Percentiles rank a stretch among this genome's conserved stretches.
Evolutionary conservation across 2,329 filamentous ascomycete genomes (phyloP).

Genomic region (Pseudocercospora ulei): DNA sequence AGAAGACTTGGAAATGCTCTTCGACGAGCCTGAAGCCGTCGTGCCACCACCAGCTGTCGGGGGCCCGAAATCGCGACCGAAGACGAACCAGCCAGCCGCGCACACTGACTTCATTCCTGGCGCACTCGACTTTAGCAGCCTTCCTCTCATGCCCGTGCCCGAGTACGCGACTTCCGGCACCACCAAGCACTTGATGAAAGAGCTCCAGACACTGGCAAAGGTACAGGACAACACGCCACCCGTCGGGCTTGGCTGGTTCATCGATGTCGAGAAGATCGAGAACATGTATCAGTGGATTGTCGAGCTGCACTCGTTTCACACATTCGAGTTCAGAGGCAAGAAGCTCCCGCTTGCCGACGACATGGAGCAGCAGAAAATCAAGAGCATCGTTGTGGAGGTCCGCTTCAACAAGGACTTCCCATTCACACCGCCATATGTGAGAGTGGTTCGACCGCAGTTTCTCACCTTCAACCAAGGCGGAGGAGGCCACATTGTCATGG

Average conservation of each 20-base stretch:
- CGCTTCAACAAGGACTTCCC: constrained; percentile 71
- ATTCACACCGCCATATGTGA: constrained; percentile 70
- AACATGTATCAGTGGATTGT: constrained; percentile 90
- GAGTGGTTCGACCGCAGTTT: constrained; percentile 72
- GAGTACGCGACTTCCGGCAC: constrained; percentile 54
- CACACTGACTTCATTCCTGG: constrained; percentile 59
- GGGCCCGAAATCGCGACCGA: constrained; percentile 5
- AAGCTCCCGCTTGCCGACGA: constrained; percentile 61
- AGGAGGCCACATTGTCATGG: constrained; percentile 74
- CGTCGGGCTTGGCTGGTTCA: constrained; percentile 71
- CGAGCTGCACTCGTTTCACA: constrained; percentile 68
- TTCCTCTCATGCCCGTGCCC: constrained; percentile 58
- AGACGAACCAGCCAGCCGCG: background rate
- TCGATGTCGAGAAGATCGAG: constrained; percentile 55
- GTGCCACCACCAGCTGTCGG: background rate
- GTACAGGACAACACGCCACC: constrained; percentile 53
- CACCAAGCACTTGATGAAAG: constrained; percentile 53
- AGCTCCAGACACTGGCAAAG: constrained; percentile 55
- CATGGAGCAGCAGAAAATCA: constrained; percentile 54
- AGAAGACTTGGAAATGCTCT: constrained; percentile 42
- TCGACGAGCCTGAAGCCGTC: constrained; percentile 24
- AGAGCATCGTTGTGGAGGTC: constrained; percentile 68
- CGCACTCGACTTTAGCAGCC: constrained; percentile 49
- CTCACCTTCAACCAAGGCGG: constrained; percentile 61
- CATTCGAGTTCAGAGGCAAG: constrained; percentile 25